Conservation (phyloP, 106 monocot species). For the Dendrobium officinale region DNA sequence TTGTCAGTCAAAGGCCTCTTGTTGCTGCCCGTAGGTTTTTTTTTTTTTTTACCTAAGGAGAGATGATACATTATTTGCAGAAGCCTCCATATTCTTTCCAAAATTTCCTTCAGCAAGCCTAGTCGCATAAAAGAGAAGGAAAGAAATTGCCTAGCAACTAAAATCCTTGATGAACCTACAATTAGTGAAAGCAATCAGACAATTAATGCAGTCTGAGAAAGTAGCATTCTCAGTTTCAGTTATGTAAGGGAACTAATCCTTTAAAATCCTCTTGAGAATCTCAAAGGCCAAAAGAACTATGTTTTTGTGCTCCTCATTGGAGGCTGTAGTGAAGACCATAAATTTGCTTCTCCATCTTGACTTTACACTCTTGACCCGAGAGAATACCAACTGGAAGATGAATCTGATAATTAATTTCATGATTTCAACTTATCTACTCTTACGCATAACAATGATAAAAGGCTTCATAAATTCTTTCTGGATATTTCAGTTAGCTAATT, state of each 20-base stretch:
- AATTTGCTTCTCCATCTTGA: constrained; percentile 99
- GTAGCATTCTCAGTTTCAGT: constrained; percentile 80
- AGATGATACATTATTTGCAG: constrained; percentile 21
- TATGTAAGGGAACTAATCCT: constrained; percentile 92
- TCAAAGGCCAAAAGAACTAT: constrained; percentile 94
- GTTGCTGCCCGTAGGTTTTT: constrained; percentile 14
- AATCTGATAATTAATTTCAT: constrained; percentile 93
- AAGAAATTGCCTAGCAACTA: constrained; percentile 79
- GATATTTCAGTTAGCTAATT: constrained; percentile 93
- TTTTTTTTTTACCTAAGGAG: constrained; percentile 20
- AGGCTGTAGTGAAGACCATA: constrained; percentile 97
- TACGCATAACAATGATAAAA: constrained; percentile 98
- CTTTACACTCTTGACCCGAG: constrained; percentile 92
- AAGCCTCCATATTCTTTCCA: constrained; percentile 50
- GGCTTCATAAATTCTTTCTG: constrained; percentile 99
- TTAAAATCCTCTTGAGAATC: constrained; percentile 90
- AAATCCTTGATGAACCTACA: constrained; percentile 95
- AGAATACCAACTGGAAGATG: constrained; percentile 92
- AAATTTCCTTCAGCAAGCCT: constrained; percentile 96
- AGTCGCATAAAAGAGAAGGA: constrained; percentile 83
- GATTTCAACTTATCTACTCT: constrained; percentile 95
- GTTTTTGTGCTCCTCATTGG: constrained; percentile 96
- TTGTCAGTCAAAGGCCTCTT: too few species aligned
- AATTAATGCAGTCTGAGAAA: constrained; percentile 97
- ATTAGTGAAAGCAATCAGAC: constrained; percentile 90